Percentiles rank a stretch among this genome's conserved stretches.
These are phyloP conservation scores for Mortierella sp. DNA, from an alignment of 371 early-diverging fungal species.

Conservation along the genomic window DNA sequence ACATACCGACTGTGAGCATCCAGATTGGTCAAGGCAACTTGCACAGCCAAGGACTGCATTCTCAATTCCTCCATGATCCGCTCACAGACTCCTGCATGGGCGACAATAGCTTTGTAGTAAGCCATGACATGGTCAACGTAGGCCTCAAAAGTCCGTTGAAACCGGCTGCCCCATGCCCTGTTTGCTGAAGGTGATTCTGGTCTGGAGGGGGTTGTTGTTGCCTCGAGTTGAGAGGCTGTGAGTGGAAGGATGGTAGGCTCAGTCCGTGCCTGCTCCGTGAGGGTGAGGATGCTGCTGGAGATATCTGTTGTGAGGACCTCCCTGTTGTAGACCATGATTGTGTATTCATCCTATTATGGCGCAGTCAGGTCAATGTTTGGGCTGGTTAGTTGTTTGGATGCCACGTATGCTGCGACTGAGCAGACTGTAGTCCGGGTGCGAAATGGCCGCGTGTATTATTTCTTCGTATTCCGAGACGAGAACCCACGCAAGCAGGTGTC, in stretches of 20 bases:
- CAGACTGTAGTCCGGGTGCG: too few relatives aligned
- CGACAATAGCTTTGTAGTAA: constrained; percentile 52
- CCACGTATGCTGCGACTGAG: background rate
- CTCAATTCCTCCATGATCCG: constrained; percentile 65
- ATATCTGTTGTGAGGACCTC: constrained; percentile 58
- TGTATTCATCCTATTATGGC: constrained; percentile 52
- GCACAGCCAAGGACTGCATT: constrained; percentile 68
- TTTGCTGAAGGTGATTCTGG: constrained; percentile 25
- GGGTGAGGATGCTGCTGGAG: constrained; percentile 48
- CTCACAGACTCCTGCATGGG: constrained; percentile 62
- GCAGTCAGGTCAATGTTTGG: background rate
- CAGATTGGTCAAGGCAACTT: constrained; percentile 71
- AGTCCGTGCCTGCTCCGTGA: constrained; percentile 44
- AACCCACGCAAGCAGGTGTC: constrained; percentile 7
- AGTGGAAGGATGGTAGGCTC: constrained; percentile 33
- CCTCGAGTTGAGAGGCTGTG: constrained; percentile 10
- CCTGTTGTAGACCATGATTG: constrained; percentile 58
- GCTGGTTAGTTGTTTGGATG: background rate
- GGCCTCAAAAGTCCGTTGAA: constrained; percentile 40
- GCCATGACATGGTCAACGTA: constrained; percentile 41
- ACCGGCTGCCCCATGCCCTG: constrained; percentile 41
- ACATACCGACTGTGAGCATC: constrained; percentile 60
- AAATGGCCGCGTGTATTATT: constrained; percentile 1
- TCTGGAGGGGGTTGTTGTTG: constrained; percentile 39
- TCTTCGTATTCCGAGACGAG: constrained; percentile 9